Evolutionary conservation across 768 basidiomycete species (phyloP), one percentile per base, ranked within the genome.

Genomic region (Lactarius psammicola): DNA sequence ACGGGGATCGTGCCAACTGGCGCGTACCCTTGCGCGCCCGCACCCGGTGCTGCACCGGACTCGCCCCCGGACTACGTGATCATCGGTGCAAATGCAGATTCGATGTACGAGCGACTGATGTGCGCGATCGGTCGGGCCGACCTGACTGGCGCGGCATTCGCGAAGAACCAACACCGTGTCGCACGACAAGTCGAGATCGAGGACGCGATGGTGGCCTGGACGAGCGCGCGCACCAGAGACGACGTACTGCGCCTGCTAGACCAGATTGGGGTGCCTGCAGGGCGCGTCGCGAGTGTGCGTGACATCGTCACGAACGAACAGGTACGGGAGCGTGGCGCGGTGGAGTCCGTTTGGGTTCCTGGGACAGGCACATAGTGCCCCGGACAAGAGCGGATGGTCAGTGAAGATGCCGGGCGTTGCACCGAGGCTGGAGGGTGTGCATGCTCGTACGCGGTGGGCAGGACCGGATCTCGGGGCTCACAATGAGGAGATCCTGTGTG

Each of bases 11-110:
- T n/a, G n/a, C n/a, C 88, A 0, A 89, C 87, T 11, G 89, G 89
- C 69, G 87, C 87, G 6, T 88, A 88, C 72, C 87, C 87, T 6
- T 89, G 87, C 75, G 77, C 81, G 33, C 82, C 86, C 9, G 38
- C 61, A 5, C 77, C 81, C 13, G 75, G 79, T 17, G 66, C 78
- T 38, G 65, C 81, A 0, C 78, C 81, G 2, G 64, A 71, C 1
- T 74, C 75, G 0, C 84, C 82, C 0, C 79, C 80, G 4, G 55
- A 61, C 31, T 89, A 86, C 71, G 79, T 88, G 61, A 86, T 89
- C 69, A 87, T 90, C 69, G 88, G 87, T 40, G 87, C 85, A 30
- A 90, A 90, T 69, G 86, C 86, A 0, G 88, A 89, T 73, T 80
- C 84, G 3, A 81, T 89, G 72, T 89, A 89, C 78, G 81, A 76